These are phyloP conservation scores for Carex sylvatica DNA, from an alignment of 202 grass and related monocot species.

Conservation along the genomic window DNA sequence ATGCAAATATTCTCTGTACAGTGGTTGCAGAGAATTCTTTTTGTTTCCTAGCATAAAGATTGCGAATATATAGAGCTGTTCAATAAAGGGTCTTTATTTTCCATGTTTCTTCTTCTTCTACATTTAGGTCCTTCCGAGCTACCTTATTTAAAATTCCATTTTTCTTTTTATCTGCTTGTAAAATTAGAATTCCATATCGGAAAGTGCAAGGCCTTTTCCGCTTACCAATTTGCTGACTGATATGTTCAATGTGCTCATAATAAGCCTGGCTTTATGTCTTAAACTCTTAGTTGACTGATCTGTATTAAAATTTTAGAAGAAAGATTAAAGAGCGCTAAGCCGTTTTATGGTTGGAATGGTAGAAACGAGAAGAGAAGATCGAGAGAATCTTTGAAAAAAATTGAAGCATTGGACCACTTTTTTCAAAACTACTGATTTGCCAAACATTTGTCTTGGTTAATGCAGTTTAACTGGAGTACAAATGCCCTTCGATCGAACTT, in stretches of 20 bases:
- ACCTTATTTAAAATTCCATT: not conserved
- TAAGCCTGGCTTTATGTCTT: too few species aligned
- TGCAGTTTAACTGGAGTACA: not conserved
- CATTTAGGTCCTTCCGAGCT: not conserved
- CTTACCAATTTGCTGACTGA: not conserved
- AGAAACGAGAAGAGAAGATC: too few species aligned
- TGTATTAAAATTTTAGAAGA: too few species aligned
- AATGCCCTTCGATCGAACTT: not conserved
- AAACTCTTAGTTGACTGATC: too few species aligned
- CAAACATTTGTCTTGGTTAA: not conserved
- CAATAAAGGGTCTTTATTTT: not conserved
- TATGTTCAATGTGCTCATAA: too few species aligned
- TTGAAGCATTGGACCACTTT: too few species aligned
- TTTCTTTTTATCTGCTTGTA: not conserved
- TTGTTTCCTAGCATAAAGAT: not conserved
- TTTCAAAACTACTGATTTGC: too few species aligned
- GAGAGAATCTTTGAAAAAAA: too few species aligned
- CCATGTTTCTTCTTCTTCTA: not conserved
- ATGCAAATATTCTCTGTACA: not conserved
- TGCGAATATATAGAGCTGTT: not conserved
- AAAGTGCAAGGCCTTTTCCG: not conserved
- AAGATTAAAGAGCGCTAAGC: too few species aligned
- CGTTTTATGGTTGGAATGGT: too few species aligned
- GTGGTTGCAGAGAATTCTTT: slow-evolving; percentile 3
- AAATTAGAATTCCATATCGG: not conserved